Base-by-base conservation (phyloP, 441 rosid genomes). In the Croton laevigatus region DNA sequence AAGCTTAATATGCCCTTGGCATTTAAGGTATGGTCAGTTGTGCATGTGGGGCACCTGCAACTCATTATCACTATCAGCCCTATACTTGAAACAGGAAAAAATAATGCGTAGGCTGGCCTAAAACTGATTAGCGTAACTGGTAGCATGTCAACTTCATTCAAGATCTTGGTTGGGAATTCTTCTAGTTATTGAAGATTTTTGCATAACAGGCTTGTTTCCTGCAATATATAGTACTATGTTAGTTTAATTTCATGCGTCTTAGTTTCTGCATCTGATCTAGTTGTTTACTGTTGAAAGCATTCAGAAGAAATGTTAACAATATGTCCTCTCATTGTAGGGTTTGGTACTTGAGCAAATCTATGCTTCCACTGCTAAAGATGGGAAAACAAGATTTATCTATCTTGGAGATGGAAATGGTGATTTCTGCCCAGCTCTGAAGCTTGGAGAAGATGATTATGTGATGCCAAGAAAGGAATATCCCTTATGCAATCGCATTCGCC, bases 341-440 rank as follows among this genome's bases (percentile, higher is more conserved):
- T 22, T 78, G 71, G 86, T 91, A 67, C 81, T 94, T 71, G 85
- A 88, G 59, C 78, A 75, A 52, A 76, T 85, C 42, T 74, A 65
- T 22, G 83, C 78, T 57, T 78, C 83, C 14, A 69, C 54, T 45
- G 36, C 77, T 42, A 76, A 70, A 65, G 64, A 68, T 27, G 64
- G 44, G 44, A 68, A 66, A 48, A 84, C 8, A 48, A 84, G 81
- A 57, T 81, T 82, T 76, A 81, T 94, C 75, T 94, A 91, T 78
- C 82, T 89, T 0, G 97, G 98, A 76, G 98, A 93, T 34, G 98
- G 98, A 62, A 81, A 81, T 81, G 93, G 93, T 40, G 98, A 93
- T 74, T 88, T 75, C 73, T 93, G 98, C 66, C 97, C 91, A 0
- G 73, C 87, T 42, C 69, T 89, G 80, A 88, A 77, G 86, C 92